Evolutionary conservation across 306 rosid genomes (phyloP).

Genomic region (Prunus mongolica): DNA sequence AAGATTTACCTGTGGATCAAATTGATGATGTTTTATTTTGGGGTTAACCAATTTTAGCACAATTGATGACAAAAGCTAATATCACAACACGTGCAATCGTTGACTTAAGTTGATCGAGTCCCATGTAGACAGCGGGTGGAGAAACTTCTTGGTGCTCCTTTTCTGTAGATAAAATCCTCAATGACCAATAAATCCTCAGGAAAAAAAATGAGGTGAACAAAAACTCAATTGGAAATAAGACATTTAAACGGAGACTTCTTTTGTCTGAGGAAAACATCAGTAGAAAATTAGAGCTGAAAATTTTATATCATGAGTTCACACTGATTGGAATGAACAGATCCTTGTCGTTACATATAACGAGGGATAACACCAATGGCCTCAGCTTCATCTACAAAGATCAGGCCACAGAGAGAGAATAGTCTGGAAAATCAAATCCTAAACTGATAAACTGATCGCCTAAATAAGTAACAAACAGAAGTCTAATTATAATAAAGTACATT

Average conservation of each 20-base stretch:
- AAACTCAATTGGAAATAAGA: background rate
- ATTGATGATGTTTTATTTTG: too few relatives aligned
- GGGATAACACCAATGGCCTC: background rate
- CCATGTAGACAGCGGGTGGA: slow-evolving; percentile 11
- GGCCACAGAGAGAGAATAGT: background rate
- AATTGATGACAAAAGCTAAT: too few relatives aligned
- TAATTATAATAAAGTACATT: background rate
- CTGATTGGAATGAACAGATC: too few relatives aligned
- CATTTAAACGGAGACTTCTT: background rate
- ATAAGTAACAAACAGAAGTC: background rate
- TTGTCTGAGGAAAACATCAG: background rate
- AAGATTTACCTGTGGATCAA: too few relatives aligned
- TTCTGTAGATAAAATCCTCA: slow-evolving; percentile 21
- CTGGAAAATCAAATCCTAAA: background rate
- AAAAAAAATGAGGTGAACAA: background rate
- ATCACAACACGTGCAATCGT: too few relatives aligned
- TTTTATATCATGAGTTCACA: too few relatives aligned
- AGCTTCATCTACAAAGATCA: background rate
- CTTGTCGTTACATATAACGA: too few relatives aligned
- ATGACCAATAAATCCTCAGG: background rate
- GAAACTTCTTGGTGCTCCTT: slow-evolving; percentile 34
- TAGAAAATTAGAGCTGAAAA: background rate
- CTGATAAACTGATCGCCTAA: background rate
- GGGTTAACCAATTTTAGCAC: too few relatives aligned
- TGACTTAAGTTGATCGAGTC: too few relatives aligned